Evolutionary conservation across 2,329 filamentous ascomycete genomes (phyloP).

Genomic region (Botrytis fabae): DNA sequence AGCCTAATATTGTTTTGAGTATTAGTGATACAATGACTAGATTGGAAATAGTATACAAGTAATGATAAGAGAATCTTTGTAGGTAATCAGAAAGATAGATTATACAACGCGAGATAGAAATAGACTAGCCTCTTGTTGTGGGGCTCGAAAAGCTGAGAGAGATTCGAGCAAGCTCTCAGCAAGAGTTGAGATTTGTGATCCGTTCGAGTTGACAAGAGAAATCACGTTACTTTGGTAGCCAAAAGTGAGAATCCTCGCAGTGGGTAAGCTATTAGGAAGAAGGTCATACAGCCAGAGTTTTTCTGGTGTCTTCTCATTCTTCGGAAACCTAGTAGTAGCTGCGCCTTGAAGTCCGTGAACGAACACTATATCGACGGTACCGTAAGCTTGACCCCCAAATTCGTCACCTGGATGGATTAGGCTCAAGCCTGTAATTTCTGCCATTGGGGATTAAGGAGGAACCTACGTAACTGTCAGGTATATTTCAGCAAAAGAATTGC

Average conservation of each 20-base stretch:
- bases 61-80: no score
- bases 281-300: neutral
- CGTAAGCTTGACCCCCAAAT: neutral
- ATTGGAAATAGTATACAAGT: no score
- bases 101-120: neutral
- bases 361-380: neutral
- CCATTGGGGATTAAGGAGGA: neutral
- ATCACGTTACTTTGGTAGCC: neutral
- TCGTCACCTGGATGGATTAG: neutral
- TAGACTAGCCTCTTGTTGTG: neutral
- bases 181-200: neutral
- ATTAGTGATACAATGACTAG: no score
- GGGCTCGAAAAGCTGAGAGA: neutral
- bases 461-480: neutral
- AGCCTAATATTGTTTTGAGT: no score
- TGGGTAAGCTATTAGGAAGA: neutral
- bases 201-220: neutral
- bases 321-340: neutral
- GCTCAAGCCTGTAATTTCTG: neutral
- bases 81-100: no score
- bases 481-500: neutral
- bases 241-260: neutral
- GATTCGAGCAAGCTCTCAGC: neutral
- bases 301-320: neutral
- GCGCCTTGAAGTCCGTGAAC: neutral